Evolutionary conservation across 495 filamentous ascomycete species (phyloP).

Genomic region (Haplographium delicatum): DNA sequence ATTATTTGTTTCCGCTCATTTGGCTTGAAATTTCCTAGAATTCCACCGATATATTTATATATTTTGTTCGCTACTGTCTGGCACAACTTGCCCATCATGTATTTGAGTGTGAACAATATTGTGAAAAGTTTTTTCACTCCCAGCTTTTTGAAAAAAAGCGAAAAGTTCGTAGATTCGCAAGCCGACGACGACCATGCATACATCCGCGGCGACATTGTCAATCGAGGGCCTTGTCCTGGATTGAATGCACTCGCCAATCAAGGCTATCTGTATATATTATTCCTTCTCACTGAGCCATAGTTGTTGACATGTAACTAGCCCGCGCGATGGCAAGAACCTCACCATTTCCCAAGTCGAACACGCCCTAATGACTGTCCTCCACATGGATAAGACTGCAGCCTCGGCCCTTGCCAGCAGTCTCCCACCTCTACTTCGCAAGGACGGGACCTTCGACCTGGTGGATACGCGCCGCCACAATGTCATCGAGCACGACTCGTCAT

Average conservation of each 20-base stretch:
- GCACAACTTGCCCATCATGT: not conserved
- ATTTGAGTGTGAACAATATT: constrained; percentile 9
- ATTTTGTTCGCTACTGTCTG: no score
- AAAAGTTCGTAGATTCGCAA: not conserved
- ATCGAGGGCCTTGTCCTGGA: constrained; percentile 27
- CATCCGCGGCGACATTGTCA: constrained; percentile 22
- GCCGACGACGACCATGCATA: constrained; percentile 26
- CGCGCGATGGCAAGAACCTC: constrained; percentile 34
- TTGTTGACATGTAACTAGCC: constrained; percentile 21
- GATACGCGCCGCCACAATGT: constrained; percentile 31
- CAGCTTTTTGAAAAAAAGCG: not conserved
- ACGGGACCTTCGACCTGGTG: constrained; percentile 32
- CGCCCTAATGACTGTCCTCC: constrained; percentile 28
- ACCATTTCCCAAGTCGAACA: constrained; percentile 26
- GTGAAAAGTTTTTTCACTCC: constrained; percentile 4
- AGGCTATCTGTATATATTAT: constrained; percentile 24
- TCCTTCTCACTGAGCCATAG: constrained; percentile 4
- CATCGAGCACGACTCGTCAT: constrained; percentile 35
- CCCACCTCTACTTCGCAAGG: constrained; percentile 23
- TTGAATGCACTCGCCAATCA: constrained; percentile 28
- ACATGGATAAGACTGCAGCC: constrained; percentile 24
- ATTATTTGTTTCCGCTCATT: no score
- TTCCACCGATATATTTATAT: no score
- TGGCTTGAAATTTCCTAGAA: no score
- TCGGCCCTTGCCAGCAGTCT: constrained; percentile 25